Conservation (phyloP, 208 protist genomes). For the Naegleria fowleri region DNA sequence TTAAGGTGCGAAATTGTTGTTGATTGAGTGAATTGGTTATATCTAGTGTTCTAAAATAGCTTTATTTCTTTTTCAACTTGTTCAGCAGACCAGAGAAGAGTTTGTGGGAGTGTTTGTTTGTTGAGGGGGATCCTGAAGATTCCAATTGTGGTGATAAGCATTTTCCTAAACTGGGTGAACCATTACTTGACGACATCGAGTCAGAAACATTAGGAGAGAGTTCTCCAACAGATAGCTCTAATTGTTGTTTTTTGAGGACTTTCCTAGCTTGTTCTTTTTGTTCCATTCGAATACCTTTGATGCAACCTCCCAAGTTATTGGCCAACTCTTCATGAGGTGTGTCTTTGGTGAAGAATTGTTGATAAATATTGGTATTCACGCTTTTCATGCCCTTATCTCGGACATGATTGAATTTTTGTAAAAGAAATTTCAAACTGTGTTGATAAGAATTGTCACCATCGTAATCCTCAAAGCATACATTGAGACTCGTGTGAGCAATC, state of each 20-base stretch:
- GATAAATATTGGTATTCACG: slow-evolving; percentile 2
- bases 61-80: no score
- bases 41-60: no score
- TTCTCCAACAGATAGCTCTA: no score
- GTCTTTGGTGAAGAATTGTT: neutral
- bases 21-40: no score
- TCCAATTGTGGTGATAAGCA: no score
- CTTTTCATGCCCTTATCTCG: neutral
- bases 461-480: neutral
- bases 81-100: no score
- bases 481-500: neutral
- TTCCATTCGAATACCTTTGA: neutral
- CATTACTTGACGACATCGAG: no score
- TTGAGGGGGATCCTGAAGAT: no score
- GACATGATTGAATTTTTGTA: neutral
- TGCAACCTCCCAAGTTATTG: neutral
- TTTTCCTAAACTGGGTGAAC: no score
- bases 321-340: neutral
- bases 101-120: no score
- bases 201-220: no score
- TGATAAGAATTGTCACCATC: neutral
- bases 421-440: neutral
- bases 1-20: no score
- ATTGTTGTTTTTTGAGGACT: neutral
- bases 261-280: neutral